Base-by-base conservation (phyloP, 202 grass and related monocot species). In the Panicum virgatum region DNA sequence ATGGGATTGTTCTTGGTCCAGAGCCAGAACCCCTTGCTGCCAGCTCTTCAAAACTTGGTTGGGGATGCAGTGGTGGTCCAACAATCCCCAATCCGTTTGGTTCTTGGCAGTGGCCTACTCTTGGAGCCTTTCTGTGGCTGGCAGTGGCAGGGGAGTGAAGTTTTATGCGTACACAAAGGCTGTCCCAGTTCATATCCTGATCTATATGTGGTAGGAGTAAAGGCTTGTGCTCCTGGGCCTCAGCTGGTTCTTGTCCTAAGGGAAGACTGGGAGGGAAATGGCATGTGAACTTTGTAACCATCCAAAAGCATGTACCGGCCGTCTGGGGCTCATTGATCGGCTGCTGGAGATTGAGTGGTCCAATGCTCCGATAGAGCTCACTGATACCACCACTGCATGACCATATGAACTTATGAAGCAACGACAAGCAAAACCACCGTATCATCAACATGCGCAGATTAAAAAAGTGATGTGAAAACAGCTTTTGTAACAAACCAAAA, bases 251-350 rank as follows among this genome's bases (percentile, higher is more conserved):
- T 45, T 68, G 88, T 61, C 88, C 88, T 79, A 59, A 11, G 5
- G 5, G 32, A 22, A 52, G 66, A 19, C 78, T 15, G 5, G 78
- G 73, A 66, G 77, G 50, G 83, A 82, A 73, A 89, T 67, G 73
- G 60, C 88, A 89, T 86, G 88, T 90, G 88, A 89, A 74, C 79
- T 89, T 67, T 78, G 73, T 61, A 89, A 77, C 66, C 84, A 86
- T 86, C 62, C 84, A 76, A 81, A 85, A 76, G 62, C 72, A 38
- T 80, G 75, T 84, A 72, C 42, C 66, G 48, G 53, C 73, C 40
- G 58, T 54, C 66, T 10, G 23, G 12, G 64, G 23, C 42, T 51
- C 65, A 72, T 8, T 18, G 32, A 73, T 77, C 82, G 20, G 18
- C 79, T 61, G 83, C 83, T 46, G 79, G 66, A 68, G 66, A 78